These are phyloP conservation scores for Exophiala calicioides DNA, from an alignment of 2,329 filamentous ascomycete species.

Conservation along the genomic window DNA sequence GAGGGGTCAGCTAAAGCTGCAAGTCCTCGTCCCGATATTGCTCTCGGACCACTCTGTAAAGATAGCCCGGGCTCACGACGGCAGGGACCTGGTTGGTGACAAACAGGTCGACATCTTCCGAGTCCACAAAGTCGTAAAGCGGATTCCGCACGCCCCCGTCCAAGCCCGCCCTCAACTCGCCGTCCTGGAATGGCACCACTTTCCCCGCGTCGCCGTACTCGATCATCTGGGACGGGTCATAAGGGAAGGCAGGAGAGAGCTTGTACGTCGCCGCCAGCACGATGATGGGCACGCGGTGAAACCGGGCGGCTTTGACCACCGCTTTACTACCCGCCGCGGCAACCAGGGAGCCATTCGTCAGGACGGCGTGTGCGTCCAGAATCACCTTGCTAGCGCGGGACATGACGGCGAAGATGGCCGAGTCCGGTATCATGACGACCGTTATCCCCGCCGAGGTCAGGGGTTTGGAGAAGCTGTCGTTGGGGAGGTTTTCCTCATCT, in stretches of 20 bases:
- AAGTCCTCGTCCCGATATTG: slow-evolving; percentile 66
- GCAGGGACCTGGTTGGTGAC: slow-evolving; percentile 74
- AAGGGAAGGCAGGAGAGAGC: slow-evolving; percentile 84
- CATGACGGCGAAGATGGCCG: slow-evolving; percentile 89
- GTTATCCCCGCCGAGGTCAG: slow-evolving; percentile 75
- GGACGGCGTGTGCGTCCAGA: slow-evolving; percentile 80
- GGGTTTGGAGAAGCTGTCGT: slow-evolving; percentile 69
- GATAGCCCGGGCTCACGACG: slow-evolving; percentile 57
- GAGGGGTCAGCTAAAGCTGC: slow-evolving; percentile 37
- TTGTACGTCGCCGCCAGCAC: slow-evolving; percentile 92
- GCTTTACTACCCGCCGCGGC: slow-evolving; percentile 80
- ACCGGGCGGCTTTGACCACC: slow-evolving; percentile 80
- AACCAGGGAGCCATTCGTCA: slow-evolving; percentile 83
- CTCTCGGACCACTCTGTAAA: slow-evolving; percentile 66
- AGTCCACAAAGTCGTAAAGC: slow-evolving; percentile 77
- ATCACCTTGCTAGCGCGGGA: slow-evolving; percentile 94
- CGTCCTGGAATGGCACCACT: slow-evolving; percentile 76
- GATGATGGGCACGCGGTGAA: slow-evolving; percentile 80
- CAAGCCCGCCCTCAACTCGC: slow-evolving; percentile 65
- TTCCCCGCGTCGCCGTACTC: slow-evolving; percentile 82
- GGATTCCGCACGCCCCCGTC: slow-evolving; percentile 77
- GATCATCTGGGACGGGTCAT: slow-evolving; percentile 76
- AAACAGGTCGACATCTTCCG: slow-evolving; percentile 67
- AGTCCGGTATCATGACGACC: slow-evolving; percentile 81
- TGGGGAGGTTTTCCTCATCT: slow-evolving; percentile 44